phyloP scores from a whole-genome alignment of 257 asterid genomes.

The Ballota nigra region DNA sequence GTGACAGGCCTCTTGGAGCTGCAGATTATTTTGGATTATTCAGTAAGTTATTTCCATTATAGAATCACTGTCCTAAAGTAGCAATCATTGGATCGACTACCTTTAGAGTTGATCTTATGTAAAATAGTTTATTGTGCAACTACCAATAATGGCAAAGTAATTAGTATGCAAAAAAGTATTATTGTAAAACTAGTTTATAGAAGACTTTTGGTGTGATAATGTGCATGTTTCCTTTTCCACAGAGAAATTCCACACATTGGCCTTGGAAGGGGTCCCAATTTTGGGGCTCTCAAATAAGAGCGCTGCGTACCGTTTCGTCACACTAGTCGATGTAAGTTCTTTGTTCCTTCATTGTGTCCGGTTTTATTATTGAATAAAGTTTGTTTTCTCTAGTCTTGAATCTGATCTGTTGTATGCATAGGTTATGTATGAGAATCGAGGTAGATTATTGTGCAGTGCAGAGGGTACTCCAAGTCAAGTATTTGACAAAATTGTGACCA shows the following conservation, averaged over 20 bases:
- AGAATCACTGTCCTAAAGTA: neutral
- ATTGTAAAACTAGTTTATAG: too few species aligned
- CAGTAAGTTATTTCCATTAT: constrained; percentile 41
- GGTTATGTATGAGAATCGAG: constrained; percentile 69
- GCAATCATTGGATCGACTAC: neutral
- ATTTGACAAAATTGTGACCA: constrained; percentile 49
- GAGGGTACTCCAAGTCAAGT: constrained; percentile 59
- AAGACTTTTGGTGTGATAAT: neutral
- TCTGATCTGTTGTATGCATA: constrained; percentile 12
- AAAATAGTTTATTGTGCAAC: too few species aligned
- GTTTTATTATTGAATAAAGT: neutral
- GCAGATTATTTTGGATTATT: constrained; percentile 82
- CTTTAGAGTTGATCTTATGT: too few species aligned
- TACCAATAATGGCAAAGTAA: too few species aligned
- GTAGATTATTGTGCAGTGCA: constrained; percentile 53
- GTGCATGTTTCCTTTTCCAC: constrained; percentile 2
- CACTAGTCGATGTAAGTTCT: constrained; percentile 65
- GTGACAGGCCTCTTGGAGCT: constrained; percentile 86
- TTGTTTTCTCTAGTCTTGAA: neutral
- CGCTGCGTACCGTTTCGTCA: constrained; percentile 73
- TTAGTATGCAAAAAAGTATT: too few species aligned
- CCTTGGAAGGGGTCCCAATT: constrained; percentile 63
- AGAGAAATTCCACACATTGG: constrained; percentile 68
- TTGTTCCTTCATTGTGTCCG: neutral
- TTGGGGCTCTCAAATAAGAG: constrained; percentile 59